These are phyloP conservation scores for Ustilago loliicola DNA, from an alignment of 1,284 basidiomycete genomes.

Conservation along the genomic window DNA sequence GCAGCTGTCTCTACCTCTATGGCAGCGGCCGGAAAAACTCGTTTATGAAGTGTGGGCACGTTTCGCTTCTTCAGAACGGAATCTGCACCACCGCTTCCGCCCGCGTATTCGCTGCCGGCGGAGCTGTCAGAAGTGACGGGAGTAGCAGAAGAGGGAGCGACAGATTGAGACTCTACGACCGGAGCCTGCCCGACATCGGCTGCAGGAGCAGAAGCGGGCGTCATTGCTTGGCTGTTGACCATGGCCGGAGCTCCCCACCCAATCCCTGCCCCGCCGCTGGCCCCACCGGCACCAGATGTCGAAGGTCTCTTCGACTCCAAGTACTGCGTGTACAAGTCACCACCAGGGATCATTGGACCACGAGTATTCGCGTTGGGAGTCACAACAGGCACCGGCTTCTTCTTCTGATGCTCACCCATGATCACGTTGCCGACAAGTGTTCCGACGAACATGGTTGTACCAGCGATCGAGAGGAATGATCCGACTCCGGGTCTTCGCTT, in stretches of 20 bases:
- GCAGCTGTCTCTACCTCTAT: conserved; percentile 1
- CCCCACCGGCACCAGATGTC: not conserved
- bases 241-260: not conserved
- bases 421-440: conserved; percentile 20
- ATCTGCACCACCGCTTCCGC: not conserved
- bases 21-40: not conserved
- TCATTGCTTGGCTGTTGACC: not conserved
- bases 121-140: not conserved
- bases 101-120: not conserved
- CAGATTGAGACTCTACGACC: not conserved
- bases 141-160: not conserved
- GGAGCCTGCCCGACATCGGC: not conserved
- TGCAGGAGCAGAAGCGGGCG: conserved; percentile 1
- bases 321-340: conserved; percentile 34
- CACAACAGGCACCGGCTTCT: conserved; percentile 37
- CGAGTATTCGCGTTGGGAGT: conserved; percentile 30
- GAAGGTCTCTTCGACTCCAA: conserved; percentile 22
- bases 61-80: conserved; percentile 30
- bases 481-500: conserved; percentile 27
- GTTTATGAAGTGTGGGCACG: conserved; percentile 6
- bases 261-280: not conserved
- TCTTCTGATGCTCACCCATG: conserved; percentile 19
- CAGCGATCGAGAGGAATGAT: conserved; percentile 18
- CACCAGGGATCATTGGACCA: conserved; percentile 33
- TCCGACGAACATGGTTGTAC: conserved; percentile 38